phyloP scores from a whole-genome alignment of 2,329 filamentous ascomycete species.

The Fusarium protoensiforme region DNA sequence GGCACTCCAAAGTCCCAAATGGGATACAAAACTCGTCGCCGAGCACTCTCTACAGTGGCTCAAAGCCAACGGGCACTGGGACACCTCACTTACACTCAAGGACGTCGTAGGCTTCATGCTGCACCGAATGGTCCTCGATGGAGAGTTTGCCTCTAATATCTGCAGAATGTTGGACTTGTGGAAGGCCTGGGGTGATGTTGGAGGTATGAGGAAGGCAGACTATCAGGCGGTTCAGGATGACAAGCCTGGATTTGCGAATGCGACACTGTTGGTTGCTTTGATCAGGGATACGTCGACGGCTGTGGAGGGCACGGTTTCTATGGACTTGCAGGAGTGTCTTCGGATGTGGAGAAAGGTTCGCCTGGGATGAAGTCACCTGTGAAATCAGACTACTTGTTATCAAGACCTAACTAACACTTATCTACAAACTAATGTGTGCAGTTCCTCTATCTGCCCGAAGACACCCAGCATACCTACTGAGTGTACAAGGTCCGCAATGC shows the following conservation, averaged over 20 bases:
- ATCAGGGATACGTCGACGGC: conserved; percentile 59
- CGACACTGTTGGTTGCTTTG: conserved; percentile 59
- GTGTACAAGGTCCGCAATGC: conserved; percentile 9
- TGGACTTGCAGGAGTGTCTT: conserved; percentile 67
- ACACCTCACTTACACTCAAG: conserved; percentile 45
- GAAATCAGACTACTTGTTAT: not conserved
- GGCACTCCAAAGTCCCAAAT: conserved; percentile 64
- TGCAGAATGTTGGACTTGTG: conserved; percentile 61
- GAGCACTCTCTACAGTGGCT: conserved; percentile 59
- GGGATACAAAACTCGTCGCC: conserved; percentile 60
- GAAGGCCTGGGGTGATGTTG: conserved; percentile 66
- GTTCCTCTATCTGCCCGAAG: not conserved
- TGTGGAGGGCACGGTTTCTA: conserved; percentile 59
- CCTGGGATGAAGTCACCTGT: conserved; percentile 51
- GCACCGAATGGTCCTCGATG: conserved; percentile 64
- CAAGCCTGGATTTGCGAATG: conserved; percentile 58
- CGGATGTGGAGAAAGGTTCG: conserved; percentile 64
- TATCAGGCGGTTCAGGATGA: conserved; percentile 52
- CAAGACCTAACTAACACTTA: not conserved
- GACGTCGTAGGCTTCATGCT: conserved; percentile 59
- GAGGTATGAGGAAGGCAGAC: conserved; percentile 63
- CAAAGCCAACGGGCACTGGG: conserved; percentile 43
- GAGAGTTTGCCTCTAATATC: conserved; percentile 53
- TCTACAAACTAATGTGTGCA: not conserved
- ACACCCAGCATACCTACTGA: not conserved